Percentiles rank a stretch among this genome's conserved stretches.
Evolutionary conservation across 1,284 basidiomycete genomes (phyloP).

Genomic region (Fomitopsis palustris): DNA sequence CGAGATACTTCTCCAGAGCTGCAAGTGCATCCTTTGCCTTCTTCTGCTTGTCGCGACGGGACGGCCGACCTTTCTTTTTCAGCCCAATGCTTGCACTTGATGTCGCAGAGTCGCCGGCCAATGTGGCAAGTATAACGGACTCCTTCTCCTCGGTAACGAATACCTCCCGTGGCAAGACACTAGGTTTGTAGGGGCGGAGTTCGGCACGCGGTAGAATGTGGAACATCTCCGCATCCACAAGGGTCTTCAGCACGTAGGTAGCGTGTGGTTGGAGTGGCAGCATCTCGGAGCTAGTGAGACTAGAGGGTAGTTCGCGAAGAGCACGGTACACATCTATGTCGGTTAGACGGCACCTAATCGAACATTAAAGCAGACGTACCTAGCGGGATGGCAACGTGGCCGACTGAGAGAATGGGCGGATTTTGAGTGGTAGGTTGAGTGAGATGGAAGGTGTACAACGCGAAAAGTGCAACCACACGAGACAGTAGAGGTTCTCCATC

Average conservation of each 20-base stretch:
- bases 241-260: slow-evolving; percentile 41
- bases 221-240: slow-evolving; percentile 49
- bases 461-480: slow-evolving; percentile 59
- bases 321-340: slow-evolving; percentile 49
- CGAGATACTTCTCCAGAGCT: slow-evolving; percentile 50
- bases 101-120: slow-evolving; percentile 4
- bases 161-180: slow-evolving; percentile 60
- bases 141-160: slow-evolving; percentile 42
- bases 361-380: slow-evolving; percentile 37
- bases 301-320: slow-evolving; percentile 43
- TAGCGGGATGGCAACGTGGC: slow-evolving; percentile 52
- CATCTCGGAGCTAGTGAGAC: slow-evolving; percentile 36
- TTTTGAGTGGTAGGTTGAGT: slow-evolving; percentile 57
- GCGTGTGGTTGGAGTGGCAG: slow-evolving; percentile 45
- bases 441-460: slow-evolving; percentile 60
- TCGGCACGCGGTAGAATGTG: slow-evolving; percentile 53
- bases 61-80: slow-evolving; percentile 66
- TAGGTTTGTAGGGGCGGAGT: slow-evolving; percentile 52
- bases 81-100: slow-evolving; percentile 14
- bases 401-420: slow-evolving; percentile 43
- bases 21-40: slow-evolving; percentile 49
- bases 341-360: slow-evolving; percentile 6
- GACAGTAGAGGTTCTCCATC: slow-evolving; percentile 45
- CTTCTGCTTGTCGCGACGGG: slow-evolving; percentile 55
- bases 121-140: slow-evolving; percentile 7